Evolutionary conservation across 805 yeast species (phyloP), one percentile per base, ranked within the genome.

Genomic region (Candida rishiriensis): DNA sequence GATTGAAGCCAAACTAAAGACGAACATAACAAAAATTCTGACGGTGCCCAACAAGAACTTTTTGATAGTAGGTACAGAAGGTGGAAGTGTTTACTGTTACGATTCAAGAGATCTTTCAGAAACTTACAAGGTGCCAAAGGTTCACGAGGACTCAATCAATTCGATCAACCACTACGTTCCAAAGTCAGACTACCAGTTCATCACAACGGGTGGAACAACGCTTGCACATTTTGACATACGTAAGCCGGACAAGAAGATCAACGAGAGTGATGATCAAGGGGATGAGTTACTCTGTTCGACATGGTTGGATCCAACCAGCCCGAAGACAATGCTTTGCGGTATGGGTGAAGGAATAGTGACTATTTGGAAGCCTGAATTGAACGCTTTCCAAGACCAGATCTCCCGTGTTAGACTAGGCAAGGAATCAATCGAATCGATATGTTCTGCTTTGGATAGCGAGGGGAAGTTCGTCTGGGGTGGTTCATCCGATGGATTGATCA

Each of bases 301-400:
- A 33, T 79, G 82, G 66, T 75, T 82, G 1, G 86, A 83, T 49
- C 76, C 76, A 2, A 74, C 79, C 12, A 75, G 73, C 39, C 86
- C 82, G 42, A 52, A 46, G 5, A 54, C 59, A 3, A 44, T 60
- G 51, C 76, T 84, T 3, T 89, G 90, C 53, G 91, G 96, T 37
- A 89, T 88, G 84, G 88, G 95, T 13, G 93, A 85, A 57, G 98
- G 98, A 3, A 77, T 88, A 12, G 72, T 88, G 7, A 88, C 98
- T 0, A 70, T 85, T 12, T 91, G 99, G 99, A 80, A 78, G 53
- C 81, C 84, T 26, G 71, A 77, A 29, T 76, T 77, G 57, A 88
- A 87, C 57, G 76, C 76, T 36, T 74, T 81, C 48, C 72, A 69
- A 46, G 97, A 91, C 63, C 97, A 91, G 65, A 71, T 88, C 39